phyloP scores from a whole-genome alignment of 2,329 filamentous ascomycete species.

The Colletotrichum liaoningense region DNA sequence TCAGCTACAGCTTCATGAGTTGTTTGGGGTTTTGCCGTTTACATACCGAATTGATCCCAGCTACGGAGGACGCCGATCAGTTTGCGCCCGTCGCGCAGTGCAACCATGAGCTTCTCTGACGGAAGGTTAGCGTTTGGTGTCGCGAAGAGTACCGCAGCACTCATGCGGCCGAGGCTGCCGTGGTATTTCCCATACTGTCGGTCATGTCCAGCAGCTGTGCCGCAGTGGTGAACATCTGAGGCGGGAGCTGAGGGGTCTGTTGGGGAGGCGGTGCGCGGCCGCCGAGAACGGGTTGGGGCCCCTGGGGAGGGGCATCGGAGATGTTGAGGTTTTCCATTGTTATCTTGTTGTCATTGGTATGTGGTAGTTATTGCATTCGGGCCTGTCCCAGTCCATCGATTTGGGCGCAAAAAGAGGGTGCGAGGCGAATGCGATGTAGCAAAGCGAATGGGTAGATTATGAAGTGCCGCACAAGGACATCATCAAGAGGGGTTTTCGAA shows the following conservation, averaged over 20 bases:
- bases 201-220: constrained; percentile 95
- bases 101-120: constrained; percentile 92
- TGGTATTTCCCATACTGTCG: constrained; percentile 78
- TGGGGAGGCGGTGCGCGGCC: constrained; percentile 53
- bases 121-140: constrained; percentile 23
- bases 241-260: constrained; percentile 72
- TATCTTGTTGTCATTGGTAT: constrained; percentile 36
- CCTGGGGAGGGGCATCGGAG: constrained; percentile 59
- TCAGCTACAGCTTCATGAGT: constrained; percentile 14
- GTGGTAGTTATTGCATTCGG: constrained; percentile 30
- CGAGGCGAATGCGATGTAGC: neutral
- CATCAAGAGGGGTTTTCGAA: neutral
- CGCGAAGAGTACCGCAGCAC: neutral
- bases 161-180: constrained; percentile 38
- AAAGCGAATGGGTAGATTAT: constrained; percentile 10
- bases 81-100: constrained; percentile 93
- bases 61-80: constrained; percentile 91
- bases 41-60: constrained; percentile 97
- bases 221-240: constrained; percentile 98
- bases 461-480: constrained; percentile 5
- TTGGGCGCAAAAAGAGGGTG: constrained; percentile 1
- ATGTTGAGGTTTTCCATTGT: constrained; percentile 66
- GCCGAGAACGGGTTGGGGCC: constrained; percentile 45
- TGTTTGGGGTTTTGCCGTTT: constrained; percentile 1
- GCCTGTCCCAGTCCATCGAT: constrained; percentile 35